Base-by-base conservation (phyloP, 2,329 filamentous ascomycete genomes). In the Rhinocladiella similis region DNA sequence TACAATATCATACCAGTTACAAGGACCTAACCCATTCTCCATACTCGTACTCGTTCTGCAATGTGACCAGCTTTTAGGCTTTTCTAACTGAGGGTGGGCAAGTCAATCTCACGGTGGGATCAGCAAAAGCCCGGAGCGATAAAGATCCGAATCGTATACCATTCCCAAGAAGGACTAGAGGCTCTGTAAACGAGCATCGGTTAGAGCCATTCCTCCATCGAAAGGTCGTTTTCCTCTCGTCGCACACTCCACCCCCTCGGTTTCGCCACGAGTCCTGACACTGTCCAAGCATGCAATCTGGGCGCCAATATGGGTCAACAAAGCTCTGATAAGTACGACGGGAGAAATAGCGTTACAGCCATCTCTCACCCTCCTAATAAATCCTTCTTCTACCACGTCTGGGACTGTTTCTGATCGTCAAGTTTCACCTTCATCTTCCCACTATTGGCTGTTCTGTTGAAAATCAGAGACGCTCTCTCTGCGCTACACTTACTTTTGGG, bases 81-180 rank as follows among this genome's bases (percentile, higher is more conserved):
- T 25, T 25, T 25, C 22, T 25, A 25, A 25, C 22, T 25, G 22
- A 25, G 10, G 10, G 29, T 33, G 5, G 29, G 7, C 29, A 10
- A 12, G 29, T 33, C 29, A 41, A 41, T 41, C 38, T 19, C 38
- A 41, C 27, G 7, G 33, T 25, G 35, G 16, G 14, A 45, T 18
- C 16, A 19, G 12, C 13, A 7, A 18, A 10, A 25, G 19, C 10
- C 29, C 51, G 51, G 45, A 54, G 22, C 43, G 10, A 36, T 20
- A 19, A 16, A 42, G n/a, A 43, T 45, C 53, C 57, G 53, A 16
- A 20, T 20, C 57, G 57, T 59, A 59, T 46, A 53, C 57, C 22
- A 36, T 59, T 42, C 57, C 57, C 25, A 48, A 56, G 25, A 6
- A 9, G 46, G 49, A 43, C 49, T 59, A 59, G 52, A 50, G 33